Conservation (phyloP, 768 basidiomycete species). For the Pulveroboletus frians region DNA sequence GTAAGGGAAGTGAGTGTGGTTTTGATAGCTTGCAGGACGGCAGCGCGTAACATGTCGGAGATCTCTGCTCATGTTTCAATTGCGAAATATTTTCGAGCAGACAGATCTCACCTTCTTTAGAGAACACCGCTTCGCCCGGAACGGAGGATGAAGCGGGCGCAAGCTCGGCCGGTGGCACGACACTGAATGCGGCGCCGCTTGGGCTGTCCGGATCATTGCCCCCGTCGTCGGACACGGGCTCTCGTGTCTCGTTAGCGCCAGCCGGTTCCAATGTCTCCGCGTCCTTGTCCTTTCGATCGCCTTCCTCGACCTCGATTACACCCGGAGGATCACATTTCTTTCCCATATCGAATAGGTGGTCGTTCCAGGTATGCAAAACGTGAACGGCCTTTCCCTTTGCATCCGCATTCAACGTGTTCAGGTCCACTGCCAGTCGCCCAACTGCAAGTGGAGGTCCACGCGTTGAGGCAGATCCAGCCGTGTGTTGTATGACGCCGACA, state of each 20-base stretch:
- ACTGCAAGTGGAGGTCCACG: constrained; percentile 60
- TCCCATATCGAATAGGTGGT: constrained; percentile 70
- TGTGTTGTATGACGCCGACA: constrained; percentile 57
- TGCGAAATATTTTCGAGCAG: not conserved
- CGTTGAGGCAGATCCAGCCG: constrained; percentile 25
- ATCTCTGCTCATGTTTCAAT: constrained; percentile 18
- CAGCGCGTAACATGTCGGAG: constrained; percentile 45
- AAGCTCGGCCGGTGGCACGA: constrained; percentile 8
- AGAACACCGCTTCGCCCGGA: constrained; percentile 12
- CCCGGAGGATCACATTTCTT: constrained; percentile 55
- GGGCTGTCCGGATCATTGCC: constrained; percentile 16
- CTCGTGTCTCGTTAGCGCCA: constrained; percentile 2
- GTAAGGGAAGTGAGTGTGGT: constrained; percentile 45
- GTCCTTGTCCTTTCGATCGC: constrained; percentile 6
- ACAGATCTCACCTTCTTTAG: constrained; percentile 27
- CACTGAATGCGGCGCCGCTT: constrained; percentile 17
- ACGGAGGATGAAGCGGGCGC: constrained; percentile 4
- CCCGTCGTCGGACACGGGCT: constrained; percentile 8
- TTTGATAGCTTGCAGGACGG: constrained; percentile 63
- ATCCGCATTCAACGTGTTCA: constrained; percentile 42
- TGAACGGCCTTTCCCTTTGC: constrained; percentile 76
- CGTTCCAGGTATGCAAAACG: constrained; percentile 72
- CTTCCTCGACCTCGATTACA: constrained; percentile 25
- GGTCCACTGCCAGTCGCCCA: constrained; percentile 61
- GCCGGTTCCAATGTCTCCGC: constrained; percentile 9